These are phyloP conservation scores for Eucalyptus erythrocorys DNA, from an alignment of 345 rosid genomes.

Conservation along the genomic window DNA sequence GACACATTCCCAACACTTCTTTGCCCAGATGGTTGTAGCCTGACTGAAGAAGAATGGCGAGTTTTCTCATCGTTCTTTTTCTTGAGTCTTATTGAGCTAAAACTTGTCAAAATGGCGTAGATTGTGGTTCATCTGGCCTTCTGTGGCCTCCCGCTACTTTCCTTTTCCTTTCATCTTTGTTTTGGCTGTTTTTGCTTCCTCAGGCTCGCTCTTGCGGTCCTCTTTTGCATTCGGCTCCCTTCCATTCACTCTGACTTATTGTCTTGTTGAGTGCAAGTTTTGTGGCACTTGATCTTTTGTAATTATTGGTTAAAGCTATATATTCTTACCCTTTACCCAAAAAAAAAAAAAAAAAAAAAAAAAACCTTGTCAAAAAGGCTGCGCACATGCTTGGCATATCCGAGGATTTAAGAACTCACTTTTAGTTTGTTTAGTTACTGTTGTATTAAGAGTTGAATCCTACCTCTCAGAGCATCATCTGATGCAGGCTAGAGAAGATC, in stretches of 20 bases:
- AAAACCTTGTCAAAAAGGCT: not conserved
- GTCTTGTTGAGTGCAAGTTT: no score
- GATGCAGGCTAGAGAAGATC: not conserved
- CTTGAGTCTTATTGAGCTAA: not conserved
- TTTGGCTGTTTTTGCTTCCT: no score
- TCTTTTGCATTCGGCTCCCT: no score
- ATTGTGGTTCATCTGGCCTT: no score
- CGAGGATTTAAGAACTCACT: not conserved
- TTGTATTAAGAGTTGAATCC: not conserved
- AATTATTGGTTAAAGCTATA: no score
- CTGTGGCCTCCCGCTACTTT: no score
- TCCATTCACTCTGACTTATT: no score
- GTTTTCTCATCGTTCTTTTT: not conserved
- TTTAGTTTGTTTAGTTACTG: not conserved
- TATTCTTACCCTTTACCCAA: no score
- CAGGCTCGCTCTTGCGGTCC: no score
- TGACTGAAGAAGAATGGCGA: conserved; percentile 56
- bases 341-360: no score
- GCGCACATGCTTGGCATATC: not conserved
- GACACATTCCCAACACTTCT: conserved; percentile 51
- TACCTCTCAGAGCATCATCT: not conserved
- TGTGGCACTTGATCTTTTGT: no score
- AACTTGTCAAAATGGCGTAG: not conserved
- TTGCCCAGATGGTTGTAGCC: conserved; percentile 46
- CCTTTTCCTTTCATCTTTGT: no score